phyloP scores from a whole-genome alignment of 2,329 filamentous ascomycete genomes.

The Corinectria fuckeliana region DNA sequence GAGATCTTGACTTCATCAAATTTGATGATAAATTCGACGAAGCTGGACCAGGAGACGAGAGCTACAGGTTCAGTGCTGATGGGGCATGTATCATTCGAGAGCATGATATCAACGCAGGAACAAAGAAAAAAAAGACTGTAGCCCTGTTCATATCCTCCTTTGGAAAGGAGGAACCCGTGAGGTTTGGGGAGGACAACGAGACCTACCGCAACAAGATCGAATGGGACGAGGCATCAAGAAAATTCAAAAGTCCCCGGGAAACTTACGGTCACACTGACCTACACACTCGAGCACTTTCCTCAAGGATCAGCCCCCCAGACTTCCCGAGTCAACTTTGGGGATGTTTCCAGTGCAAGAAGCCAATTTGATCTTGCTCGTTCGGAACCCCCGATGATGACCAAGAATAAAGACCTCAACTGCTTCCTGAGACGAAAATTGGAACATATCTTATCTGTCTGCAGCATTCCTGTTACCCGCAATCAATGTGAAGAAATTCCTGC shows the following conservation, averaged over 20 bases:
- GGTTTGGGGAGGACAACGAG: background rate
- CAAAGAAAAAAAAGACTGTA: background rate
- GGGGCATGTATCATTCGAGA: background rate
- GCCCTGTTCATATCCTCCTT: background rate
- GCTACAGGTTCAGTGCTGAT: background rate
- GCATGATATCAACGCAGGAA: background rate
- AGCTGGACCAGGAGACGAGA: background rate
- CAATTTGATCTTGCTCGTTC: no score
- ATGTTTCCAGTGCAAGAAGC: no score
- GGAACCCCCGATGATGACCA: no score
- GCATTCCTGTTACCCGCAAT: background rate
- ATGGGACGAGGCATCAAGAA: no score
- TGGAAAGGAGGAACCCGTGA: background rate
- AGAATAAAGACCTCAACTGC: background rate
- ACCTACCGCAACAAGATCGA: no score
- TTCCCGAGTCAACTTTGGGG: no score
- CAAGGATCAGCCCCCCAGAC: background rate
- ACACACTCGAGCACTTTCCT: background rate
- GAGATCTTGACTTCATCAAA: background rate
- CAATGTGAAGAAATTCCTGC: background rate
- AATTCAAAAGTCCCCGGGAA: no score
- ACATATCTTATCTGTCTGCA: conserved; percentile 2
- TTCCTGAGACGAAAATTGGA: conserved; percentile 1
- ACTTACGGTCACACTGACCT: background rate
- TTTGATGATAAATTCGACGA: background rate